Conservation (phyloP, 1,284 basidiomycete species). For the Moniliella sp. region DNA sequence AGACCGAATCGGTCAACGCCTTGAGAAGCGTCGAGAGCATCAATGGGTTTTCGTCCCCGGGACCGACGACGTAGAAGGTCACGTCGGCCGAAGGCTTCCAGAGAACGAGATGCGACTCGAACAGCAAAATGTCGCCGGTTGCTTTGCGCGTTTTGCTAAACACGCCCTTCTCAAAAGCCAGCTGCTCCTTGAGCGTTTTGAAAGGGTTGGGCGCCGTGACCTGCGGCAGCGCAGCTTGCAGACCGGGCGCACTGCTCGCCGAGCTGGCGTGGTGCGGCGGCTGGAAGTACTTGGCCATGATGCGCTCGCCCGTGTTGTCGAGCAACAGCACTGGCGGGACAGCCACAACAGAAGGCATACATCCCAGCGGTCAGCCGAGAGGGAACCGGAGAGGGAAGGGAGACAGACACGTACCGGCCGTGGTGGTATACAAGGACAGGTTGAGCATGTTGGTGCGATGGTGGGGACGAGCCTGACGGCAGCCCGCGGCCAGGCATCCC, state of each 20-base stretch:
- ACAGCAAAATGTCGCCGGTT: conserved; percentile 61
- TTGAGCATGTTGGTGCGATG: conserved; percentile 15
- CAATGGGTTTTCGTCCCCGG: conserved; percentile 73
- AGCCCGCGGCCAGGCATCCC: too few relatives aligned
- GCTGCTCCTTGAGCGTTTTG: conserved; percentile 66
- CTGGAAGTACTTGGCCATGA: conserved; percentile 81
- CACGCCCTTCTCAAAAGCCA: conserved; percentile 77
- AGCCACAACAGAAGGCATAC: background rate
- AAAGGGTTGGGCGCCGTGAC: conserved; percentile 41
- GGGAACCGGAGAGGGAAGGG: background rate
- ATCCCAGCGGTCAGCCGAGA: background rate
- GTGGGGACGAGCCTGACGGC: too few relatives aligned
- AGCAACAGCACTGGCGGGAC: conserved; percentile 53
- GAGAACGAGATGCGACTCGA: conserved; percentile 70
- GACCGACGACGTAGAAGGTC: conserved; percentile 78
- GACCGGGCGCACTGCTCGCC: conserved; percentile 3
- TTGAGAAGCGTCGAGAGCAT: conserved; percentile 70
- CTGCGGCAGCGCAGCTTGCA: conserved; percentile 4
- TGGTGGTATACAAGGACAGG: conserved; percentile 29
- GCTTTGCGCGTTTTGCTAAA: conserved; percentile 50
- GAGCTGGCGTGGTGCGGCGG: conserved; percentile 43
- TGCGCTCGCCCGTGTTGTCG: conserved; percentile 77
- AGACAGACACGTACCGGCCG: conserved; percentile 10
- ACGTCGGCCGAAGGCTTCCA: conserved; percentile 86
- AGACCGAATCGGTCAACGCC: conserved; percentile 66